Evolutionary conservation across 805 yeast genomes (phyloP), one percentile per base, ranked within the genome.

Genomic region (Starmerella etchellsii): DNA sequence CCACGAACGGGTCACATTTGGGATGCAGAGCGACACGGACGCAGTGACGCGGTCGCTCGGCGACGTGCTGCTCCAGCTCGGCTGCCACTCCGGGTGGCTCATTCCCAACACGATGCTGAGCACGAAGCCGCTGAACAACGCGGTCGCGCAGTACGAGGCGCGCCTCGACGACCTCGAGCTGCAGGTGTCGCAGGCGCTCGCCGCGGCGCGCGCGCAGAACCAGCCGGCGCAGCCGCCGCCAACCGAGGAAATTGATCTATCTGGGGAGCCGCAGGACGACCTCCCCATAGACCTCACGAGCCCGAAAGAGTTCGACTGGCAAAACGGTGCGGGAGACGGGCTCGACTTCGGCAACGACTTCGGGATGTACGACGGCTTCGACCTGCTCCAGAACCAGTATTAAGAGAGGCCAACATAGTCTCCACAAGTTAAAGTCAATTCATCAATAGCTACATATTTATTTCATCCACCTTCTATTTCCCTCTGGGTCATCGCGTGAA

Each of bases 61-160:
- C 6, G 56, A 52, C 37, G 25, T 51, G 25, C 42, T 53, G 28
- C 41, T 53, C 23, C 44, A 41, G 32, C 47, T 53, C 16, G 55
- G 55, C 32, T 35, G 48, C 18, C 51, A 50, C 23, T 42, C 49
- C 4, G 52, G 49, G 20, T 44, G 53, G 39, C 43, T 47, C 14
- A 48, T 52, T 14, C 50, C 55, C 2, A 51, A 52, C 33, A 42
- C 53, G 18, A 38, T 49, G 14, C 40, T 51, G 7, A 46, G 50
- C 39, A 36, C 49, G 3, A 10, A 30, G 21, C 37, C 28, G 20
- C 49, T 53, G 25, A 49, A 53, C 32, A 21, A 21, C n/a, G 42
- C 41, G 34, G 37, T 48, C 11, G 42, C 38, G 13, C 34, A 22
- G 15, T 50, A 51, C 39, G 51, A 51, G 35, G 37, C 39, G 27